Base-by-base conservation (phyloP, 2,329 filamentous ascomycete genomes). In the Colletotrichum limetticola region DNA sequence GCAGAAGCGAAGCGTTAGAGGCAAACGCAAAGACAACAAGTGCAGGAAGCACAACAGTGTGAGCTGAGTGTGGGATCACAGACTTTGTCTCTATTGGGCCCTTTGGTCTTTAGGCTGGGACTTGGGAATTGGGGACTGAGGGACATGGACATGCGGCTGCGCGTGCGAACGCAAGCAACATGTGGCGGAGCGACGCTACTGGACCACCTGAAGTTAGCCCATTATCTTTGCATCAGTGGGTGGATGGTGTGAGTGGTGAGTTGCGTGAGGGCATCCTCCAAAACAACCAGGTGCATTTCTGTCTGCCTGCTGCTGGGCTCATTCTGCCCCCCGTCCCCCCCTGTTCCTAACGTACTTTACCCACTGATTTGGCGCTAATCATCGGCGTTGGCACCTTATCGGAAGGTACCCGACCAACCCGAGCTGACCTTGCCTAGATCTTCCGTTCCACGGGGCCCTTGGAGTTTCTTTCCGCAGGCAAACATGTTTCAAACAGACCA, bases 161-260 rank as follows among this genome's bases (percentile, higher is more conserved):
- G 53, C 19, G 26, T 30, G 52, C 58, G 65, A 63, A 63, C 65
- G 58, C 30, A 68, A 57, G 58, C 65, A 71, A 63, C 24, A 30
- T 62, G 69, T 72, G 69, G 69, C 65, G 58, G 66, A 68, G 65
- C 58, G 58, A 63, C 69, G 52, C 69, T 72, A 72, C 68, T 68
- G 37, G 42, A 49, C 64, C 60, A 57, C 64, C 37, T 62, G 52
- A 52, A 68, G 58, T 60, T 57, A 57, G 62, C 24, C 37, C 16
- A 42, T 7, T 42, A 42, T 42, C 37, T 42, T 19, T 42, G 37
- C 2, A 42, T 19, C 37, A 42, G 37, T 42, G 37, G 37, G 16
- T 42, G 37, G 37, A 19, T 42, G 37, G 37, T 42, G 37, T 42
- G 37, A 42, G 16, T 19, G 37, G 16, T 19, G 37, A 35, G 32